phyloP scores from a whole-genome alignment of 768 basidiomycete genomes.

The Chalciporus pseudorubinellus region DNA sequence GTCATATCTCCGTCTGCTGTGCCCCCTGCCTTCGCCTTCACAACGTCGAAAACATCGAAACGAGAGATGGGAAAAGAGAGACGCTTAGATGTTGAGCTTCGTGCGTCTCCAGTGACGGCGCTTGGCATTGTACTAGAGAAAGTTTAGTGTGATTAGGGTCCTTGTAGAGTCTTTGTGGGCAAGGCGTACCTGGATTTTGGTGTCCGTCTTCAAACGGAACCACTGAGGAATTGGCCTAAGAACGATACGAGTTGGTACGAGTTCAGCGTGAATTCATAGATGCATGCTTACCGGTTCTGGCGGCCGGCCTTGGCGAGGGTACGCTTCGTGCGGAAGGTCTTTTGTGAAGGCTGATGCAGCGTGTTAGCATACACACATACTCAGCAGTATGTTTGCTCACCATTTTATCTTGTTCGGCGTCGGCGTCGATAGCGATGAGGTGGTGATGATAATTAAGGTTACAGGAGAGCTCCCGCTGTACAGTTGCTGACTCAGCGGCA shows the following conservation, averaged over 20 bases:
- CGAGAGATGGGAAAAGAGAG: background rate
- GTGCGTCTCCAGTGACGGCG: conserved; percentile 99
- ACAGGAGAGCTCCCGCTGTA: conserved; percentile 32
- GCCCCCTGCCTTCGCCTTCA: conserved; percentile 6
- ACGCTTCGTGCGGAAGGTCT: conserved; percentile 95
- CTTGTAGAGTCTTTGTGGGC: background rate
- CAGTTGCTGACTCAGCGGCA: conserved; percentile 39
- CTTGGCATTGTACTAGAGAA: conserved; percentile 82
- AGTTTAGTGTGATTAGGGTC: background rate
- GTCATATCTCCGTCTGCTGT: conserved; percentile 16
- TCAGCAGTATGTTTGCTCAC: conserved; percentile 32
- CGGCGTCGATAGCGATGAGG: conserved; percentile 27
- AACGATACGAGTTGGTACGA: conserved; percentile 1
- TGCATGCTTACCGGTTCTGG: conserved; percentile 80
- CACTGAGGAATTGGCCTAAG: conserved; percentile 94
- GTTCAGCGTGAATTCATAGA: background rate
- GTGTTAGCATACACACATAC: conserved; percentile 1
- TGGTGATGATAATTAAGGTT: conserved; percentile 34
- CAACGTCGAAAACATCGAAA: conserved; percentile 1
- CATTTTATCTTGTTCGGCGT: conserved; percentile 44
- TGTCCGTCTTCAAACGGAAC: conserved; percentile 97
- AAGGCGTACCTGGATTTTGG: conserved; percentile 78
- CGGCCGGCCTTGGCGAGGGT: conserved; percentile 93
- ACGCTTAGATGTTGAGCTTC: conserved; percentile 88
- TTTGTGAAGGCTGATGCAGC: conserved; percentile 86